Evolutionary conservation across 768 basidiomycete species (phyloP), one percentile per base, ranked within the genome.

Genomic region (Rhizopogon vinicolor): DNA sequence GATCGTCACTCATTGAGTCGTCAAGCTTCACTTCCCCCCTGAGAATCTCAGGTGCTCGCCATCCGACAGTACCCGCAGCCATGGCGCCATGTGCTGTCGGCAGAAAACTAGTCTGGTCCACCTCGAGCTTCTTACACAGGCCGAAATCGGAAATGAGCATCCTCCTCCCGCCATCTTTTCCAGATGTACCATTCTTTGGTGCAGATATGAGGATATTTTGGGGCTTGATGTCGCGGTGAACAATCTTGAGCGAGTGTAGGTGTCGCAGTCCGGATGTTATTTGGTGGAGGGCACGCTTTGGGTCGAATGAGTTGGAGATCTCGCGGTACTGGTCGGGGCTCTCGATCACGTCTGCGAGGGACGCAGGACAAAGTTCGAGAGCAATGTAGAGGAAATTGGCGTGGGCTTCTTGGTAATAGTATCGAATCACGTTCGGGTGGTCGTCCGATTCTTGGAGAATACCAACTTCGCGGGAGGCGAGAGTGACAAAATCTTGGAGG

Each of bases 211-310:
- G 82, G 53, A 99, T 98, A 65, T 99, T 99, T 69, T 95, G 96
- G 5, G 96, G 96, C 65, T 99, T 99, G 72, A 99, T 97, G 68
- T 98, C 96, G 33, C 96, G 84, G 73, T 98, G 96, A n/a, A 98
- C 85, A 55, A 98, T 89, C 72, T 96, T 97, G 63, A 98, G 82
- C 7, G 83, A 88, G 68, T 98, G 95, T 9, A 99, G 77, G 70
- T 98, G 94, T 52, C 87, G 80, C 59, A 99, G 71, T 14, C 97
- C 97, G 33, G 85, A 81, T 7, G 94, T 84, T 51, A 98, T 87
- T 71, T 98, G 92, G 46, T 77, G 79, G 57, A 98, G 72, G 0
- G 94, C 95, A 54, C 85, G 86, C 69, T 97, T 95, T 12, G 93
- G 86, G 46, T 93, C 89, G 66, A 98, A 91, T 6, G 80, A 74